Evolutionary conservation across 1,284 basidiomycete species (phyloP).

Genomic region (Ustanciosporium gigantosporum): DNA sequence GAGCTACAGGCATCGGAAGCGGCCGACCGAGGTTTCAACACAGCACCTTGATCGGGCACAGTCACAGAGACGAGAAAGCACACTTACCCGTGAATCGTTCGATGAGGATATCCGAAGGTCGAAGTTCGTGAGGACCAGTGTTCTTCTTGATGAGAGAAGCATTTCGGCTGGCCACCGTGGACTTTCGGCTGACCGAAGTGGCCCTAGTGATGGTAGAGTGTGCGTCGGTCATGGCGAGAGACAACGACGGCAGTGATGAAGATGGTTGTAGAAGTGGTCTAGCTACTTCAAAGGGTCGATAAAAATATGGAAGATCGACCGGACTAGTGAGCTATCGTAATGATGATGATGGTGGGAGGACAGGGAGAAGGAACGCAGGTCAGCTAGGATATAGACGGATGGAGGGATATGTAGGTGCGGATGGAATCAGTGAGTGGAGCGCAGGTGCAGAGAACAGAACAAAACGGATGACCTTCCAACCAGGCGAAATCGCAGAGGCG

Average conservation of each 20-base stretch:
- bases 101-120: constrained; percentile 93
- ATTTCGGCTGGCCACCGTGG: constrained; percentile 61
- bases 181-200: constrained; percentile 58
- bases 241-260: no score
- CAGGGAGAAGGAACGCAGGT: no score
- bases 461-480: no score
- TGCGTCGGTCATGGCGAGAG: constrained; percentile 53
- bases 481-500: no score
- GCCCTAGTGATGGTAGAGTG: constrained; percentile 57
- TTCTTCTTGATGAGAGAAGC: constrained; percentile 63
- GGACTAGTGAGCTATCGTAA: not conserved
- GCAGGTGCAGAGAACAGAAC: no score
- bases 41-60: no score
- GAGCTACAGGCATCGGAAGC: no score
- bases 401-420: no score
- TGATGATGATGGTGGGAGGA: not conserved
- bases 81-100: constrained; percentile 69
- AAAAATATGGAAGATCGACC: not conserved
- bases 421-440: no score
- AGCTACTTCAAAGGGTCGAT: not conserved
- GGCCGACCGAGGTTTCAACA: no score
- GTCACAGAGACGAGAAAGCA: no score
- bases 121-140: constrained; percentile 73
- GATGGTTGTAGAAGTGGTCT: not conserved
- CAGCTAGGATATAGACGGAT: no score